Conservation (phyloP, 306 rosid species). For the Cucumis cinereus region DNA sequence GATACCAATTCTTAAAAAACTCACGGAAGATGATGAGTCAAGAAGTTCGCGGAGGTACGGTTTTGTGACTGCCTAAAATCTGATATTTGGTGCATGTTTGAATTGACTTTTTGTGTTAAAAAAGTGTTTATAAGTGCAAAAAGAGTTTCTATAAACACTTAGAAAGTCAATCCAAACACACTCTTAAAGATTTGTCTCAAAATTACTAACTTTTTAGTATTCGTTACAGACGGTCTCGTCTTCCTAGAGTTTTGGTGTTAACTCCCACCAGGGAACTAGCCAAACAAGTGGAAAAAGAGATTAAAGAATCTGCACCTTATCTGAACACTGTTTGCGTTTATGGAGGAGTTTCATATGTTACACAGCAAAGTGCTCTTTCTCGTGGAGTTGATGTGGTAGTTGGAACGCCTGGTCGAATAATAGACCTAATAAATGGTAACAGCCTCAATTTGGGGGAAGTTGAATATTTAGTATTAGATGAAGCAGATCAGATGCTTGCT, state of each 20-base stretch:
- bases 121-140: no score
- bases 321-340: constrained; percentile 80
- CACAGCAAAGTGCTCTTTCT: constrained; percentile 76
- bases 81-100: not conserved
- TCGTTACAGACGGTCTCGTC: constrained; percentile 49
- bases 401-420: constrained; percentile 94
- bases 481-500: constrained; percentile 99
- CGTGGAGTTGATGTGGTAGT: constrained; percentile 99
- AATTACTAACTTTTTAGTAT: not conserved
- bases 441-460: constrained; percentile 78
- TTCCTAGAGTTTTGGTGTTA: constrained; percentile 74
- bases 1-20: constrained; percentile 66
- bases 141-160: no score
- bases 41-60: constrained; percentile 33
- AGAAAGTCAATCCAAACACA: no score
- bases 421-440: constrained; percentile 77
- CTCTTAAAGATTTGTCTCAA: not conserved
- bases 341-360: constrained; percentile 83
- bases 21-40: constrained; percentile 45
- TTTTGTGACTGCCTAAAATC: not conserved
- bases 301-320: constrained; percentile 88
- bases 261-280: constrained; percentile 98
- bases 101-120: no score
- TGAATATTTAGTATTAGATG: constrained; percentile 79
- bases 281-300: constrained; percentile 96